These are phyloP conservation scores for Tolypocladium guangdongense DNA, from an alignment of 2,329 filamentous ascomycete species.

Conservation along the genomic window DNA sequence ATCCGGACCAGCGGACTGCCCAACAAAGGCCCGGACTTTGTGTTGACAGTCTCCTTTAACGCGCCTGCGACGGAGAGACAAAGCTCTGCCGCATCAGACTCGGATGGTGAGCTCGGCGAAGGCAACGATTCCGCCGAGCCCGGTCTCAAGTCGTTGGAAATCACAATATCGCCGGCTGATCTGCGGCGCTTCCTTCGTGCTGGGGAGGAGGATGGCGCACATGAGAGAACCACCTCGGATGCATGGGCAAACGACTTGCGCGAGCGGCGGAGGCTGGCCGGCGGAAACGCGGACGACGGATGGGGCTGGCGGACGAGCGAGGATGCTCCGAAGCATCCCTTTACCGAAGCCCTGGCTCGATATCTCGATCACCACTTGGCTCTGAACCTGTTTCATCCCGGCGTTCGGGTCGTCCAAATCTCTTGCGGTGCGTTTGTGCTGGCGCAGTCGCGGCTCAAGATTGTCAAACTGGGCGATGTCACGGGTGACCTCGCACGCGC, in stretches of 20 bases:
- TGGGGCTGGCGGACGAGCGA: slow-evolving; percentile 35
- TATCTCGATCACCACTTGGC: slow-evolving; percentile 44
- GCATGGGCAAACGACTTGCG: slow-evolving; percentile 21
- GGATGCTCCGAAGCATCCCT: slow-evolving; percentile 21
- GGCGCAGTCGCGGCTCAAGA: slow-evolving; percentile 40
- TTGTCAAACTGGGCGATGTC: slow-evolving; percentile 21
- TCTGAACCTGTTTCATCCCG: slow-evolving; percentile 43
- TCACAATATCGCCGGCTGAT: slow-evolving; percentile 39
- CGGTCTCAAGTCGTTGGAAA: slow-evolving; percentile 34
- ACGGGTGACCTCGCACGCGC: slow-evolving; percentile 20
- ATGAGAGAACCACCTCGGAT: slow-evolving; percentile 2
- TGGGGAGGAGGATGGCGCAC: slow-evolving; percentile 16
- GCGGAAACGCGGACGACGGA: slow-evolving; percentile 37
- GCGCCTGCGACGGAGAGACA: slow-evolving; percentile 18
- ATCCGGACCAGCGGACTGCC: slow-evolving; percentile 26
- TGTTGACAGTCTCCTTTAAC: slow-evolving; percentile 41
- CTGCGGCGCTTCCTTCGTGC: slow-evolving; percentile 32
- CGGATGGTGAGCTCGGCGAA: slow-evolving; percentile 9
- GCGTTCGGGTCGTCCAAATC: slow-evolving; percentile 40
- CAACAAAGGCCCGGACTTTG: slow-evolving; percentile 29
- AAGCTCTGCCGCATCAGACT: background rate
- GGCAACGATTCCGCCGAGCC: slow-evolving; percentile 7
- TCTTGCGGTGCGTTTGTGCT: slow-evolving; percentile 46
- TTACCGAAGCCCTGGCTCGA: slow-evolving; percentile 36
- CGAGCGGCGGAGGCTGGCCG: slow-evolving; percentile 34